A percentile compares a stretch with the other conserved stretches of the same genome.
phyloP scores from a whole-genome alignment of 169 alveolate species.

The Eimeria acervulina region DNA sequence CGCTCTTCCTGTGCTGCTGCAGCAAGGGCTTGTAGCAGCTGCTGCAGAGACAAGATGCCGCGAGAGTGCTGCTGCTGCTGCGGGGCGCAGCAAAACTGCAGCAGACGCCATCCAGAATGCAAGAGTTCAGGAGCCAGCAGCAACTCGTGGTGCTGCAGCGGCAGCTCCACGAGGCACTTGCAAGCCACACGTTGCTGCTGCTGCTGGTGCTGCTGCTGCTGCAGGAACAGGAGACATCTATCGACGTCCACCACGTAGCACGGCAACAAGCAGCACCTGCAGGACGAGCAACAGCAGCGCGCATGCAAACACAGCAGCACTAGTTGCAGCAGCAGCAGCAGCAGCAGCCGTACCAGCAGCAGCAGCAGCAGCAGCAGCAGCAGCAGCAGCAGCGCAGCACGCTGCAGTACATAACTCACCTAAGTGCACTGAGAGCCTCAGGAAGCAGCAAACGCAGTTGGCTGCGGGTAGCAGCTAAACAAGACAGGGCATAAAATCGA shows the following conservation, averaged over 20 bases:
- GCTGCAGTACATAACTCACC: constrained; percentile 57
- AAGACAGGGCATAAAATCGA: constrained; percentile 26
- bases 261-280: constrained; percentile 70
- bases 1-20: constrained; percentile 64
- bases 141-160: constrained; percentile 70
- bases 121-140: constrained; percentile 66
- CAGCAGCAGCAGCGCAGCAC: neutral
- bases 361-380: constrained; percentile 16
- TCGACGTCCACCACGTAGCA: constrained; percentile 45
- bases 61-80: constrained; percentile 48
- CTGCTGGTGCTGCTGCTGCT: constrained; percentile 80
- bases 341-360: neutral
- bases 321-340: constrained; percentile 32
- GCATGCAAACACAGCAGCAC: neutral
- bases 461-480: constrained; percentile 71
- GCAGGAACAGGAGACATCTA: constrained; percentile 54
- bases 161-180: constrained; percentile 64
- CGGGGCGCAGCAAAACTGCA: constrained; percentile 37
- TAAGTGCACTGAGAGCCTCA: constrained; percentile 68
- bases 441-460: constrained; percentile 72
- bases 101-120: constrained; percentile 77
- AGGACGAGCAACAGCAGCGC: neutral
- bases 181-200: constrained; percentile 70
- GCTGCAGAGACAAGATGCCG: constrained; percentile 68
- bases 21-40: constrained; percentile 57